These are phyloP conservation scores for Dryadomyces quercivorus DNA, from an alignment of 2,329 filamentous ascomycete genomes.

Conservation along the genomic window DNA sequence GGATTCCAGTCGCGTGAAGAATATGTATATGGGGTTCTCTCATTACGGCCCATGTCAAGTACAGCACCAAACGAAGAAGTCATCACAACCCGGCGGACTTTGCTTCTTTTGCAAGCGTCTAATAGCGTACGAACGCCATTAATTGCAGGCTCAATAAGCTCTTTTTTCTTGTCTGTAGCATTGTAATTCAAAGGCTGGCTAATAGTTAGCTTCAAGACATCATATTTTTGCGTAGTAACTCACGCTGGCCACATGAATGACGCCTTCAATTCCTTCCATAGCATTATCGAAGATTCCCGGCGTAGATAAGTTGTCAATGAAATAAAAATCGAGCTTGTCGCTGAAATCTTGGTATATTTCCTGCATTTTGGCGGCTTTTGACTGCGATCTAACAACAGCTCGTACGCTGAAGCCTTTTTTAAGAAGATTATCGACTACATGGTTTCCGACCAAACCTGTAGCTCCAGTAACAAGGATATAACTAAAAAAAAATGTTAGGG, in stretches of 20 bases:
- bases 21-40: slow-evolving; percentile 19
- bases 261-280: slow-evolving; percentile 18
- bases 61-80: slow-evolving; percentile 14
- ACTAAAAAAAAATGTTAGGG: slow-evolving; percentile 10
- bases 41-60: slow-evolving; percentile 15
- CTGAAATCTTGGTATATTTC: slow-evolving; percentile 18
- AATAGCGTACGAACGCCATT: slow-evolving; percentile 30
- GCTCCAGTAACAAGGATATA: slow-evolving; percentile 16
- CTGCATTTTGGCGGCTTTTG: slow-evolving; percentile 11
- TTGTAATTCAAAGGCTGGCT: slow-evolving; percentile 24
- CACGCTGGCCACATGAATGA: slow-evolving; percentile 21
- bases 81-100: slow-evolving; percentile 15
- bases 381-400: slow-evolving; percentile 11
- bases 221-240: background rate
- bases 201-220: background rate
- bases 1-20: slow-evolving; percentile 42
- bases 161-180: slow-evolving; percentile 30
- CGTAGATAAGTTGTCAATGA: slow-evolving; percentile 27
- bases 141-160: slow-evolving; percentile 31
- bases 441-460: slow-evolving; percentile 20
- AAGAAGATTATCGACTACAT: slow-evolving; percentile 21
- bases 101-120: slow-evolving; percentile 16
- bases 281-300: slow-evolving; percentile 18
- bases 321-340: slow-evolving; percentile 26
- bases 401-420: slow-evolving; percentile 19